These are phyloP conservation scores for Clavispora santaluciae DNA, from an alignment of 805 yeast genomes.

Conservation along the genomic window DNA sequence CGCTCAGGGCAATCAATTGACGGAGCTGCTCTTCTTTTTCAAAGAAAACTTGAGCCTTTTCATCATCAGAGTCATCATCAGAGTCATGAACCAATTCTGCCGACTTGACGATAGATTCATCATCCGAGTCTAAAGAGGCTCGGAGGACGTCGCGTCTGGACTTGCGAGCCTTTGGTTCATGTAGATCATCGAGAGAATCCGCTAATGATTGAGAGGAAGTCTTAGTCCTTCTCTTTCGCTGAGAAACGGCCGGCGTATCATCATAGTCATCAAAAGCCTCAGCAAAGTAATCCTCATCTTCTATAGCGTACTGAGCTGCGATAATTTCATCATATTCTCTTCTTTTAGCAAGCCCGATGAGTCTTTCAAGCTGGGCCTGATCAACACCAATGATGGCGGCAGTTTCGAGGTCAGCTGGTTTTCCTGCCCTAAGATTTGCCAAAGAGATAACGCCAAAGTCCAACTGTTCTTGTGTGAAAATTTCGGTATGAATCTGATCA, in stretches of 20 bases:
- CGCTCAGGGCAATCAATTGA: conserved; percentile 27
- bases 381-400: conserved; percentile 8
- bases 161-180: not conserved
- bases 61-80: conserved; percentile 62
- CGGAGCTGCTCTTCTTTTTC: conserved; percentile 52
- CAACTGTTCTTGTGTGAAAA: conserved; percentile 12
- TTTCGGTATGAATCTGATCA: conserved; percentile 12
- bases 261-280: conserved; percentile 7
- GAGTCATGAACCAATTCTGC: conserved; percentile 54
- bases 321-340: conserved; percentile 13
- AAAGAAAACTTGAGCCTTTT: conserved; percentile 47
- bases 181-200: conserved; percentile 3
- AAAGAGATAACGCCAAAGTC: conserved; percentile 11
- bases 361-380: conserved; percentile 4
- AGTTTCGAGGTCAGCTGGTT: conserved; percentile 3
- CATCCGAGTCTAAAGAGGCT: conserved; percentile 19
- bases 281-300: conserved; percentile 27
- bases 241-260: conserved; percentile 26
- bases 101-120: conserved; percentile 37
- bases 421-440: conserved; percentile 9
- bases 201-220: not conserved
- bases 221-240: not conserved
- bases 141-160: conserved; percentile 2
- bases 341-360: conserved; percentile 16
- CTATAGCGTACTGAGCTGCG: conserved; percentile 11